These are phyloP conservation scores for Rhizophagus clarus DNA, from an alignment of 192 early-diverging fungal genomes.

Conservation along the genomic window DNA sequence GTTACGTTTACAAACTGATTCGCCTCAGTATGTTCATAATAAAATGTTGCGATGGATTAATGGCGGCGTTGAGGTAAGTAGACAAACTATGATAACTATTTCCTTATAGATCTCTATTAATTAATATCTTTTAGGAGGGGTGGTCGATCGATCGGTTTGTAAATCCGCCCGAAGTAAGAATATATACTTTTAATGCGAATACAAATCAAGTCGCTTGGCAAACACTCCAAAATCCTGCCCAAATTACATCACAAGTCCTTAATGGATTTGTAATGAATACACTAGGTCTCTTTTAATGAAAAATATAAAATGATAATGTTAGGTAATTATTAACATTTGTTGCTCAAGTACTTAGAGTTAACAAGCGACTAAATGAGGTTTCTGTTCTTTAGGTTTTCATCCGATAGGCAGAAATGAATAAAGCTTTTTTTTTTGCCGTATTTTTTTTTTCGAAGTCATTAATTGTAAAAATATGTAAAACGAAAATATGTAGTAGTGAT, in stretches of 20 bases:
- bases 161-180: neutral
- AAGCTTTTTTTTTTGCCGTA: too few species aligned
- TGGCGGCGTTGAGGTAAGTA: conserved; percentile 20
- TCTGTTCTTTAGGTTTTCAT: too few species aligned
- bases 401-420: too few species aligned
- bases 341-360: too few species aligned
- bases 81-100: conserved; percentile 2
- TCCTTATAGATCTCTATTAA: conserved; percentile 1
- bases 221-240: neutral
- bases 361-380: too few species aligned
- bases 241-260: conserved; percentile 14
- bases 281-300: conserved; percentile 7
- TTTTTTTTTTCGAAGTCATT: too few species aligned
- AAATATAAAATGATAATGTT: neutral
- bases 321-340: too few species aligned
- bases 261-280: conserved; percentile 15
- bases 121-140: conserved; percentile 4
- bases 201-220: neutral
- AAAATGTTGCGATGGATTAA: conserved; percentile 11
- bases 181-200: conserved; percentile 5
- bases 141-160: neutral
- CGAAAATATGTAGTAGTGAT: too few species aligned
- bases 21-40: neutral
- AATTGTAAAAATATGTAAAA: too few species aligned
- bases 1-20: neutral